phyloP scores from a whole-genome alignment of 352 stramenopile species.

The Plasmopara viticola region DNA sequence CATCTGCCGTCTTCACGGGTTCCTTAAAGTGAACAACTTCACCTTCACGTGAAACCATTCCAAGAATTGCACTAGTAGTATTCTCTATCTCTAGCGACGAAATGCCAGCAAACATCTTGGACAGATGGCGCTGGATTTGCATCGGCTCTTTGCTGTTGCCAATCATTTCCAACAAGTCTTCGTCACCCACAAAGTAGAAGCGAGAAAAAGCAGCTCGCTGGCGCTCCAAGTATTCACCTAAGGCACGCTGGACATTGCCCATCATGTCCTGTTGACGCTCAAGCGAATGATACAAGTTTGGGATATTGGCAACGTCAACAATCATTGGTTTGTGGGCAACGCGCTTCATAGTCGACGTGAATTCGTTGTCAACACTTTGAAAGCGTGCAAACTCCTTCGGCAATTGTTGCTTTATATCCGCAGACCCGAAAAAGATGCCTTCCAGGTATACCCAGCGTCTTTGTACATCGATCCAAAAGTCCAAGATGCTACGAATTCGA shows the following conservation, averaged over 20 bases:
- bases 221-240: constrained; percentile 99
- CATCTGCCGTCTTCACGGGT: constrained; percentile 87
- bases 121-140: constrained; percentile 95
- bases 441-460: constrained; percentile 99
- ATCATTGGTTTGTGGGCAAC: constrained; percentile 96
- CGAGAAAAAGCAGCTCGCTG: constrained; percentile 94
- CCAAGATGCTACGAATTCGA: constrained; percentile 94
- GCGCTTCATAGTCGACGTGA: constrained; percentile 97
- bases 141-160: constrained; percentile 97
- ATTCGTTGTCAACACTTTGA: constrained; percentile 98
- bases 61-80: constrained; percentile 65
- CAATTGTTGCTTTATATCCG: constrained; percentile 99
- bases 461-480: constrained; percentile 99
- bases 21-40: constrained; percentile 94
- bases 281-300: constrained; percentile 88
- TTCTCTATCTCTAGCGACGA: constrained; percentile 85
- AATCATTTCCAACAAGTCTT: constrained; percentile 99
- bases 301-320: constrained; percentile 90
- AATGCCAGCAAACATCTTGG: constrained; percentile 99
- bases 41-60: constrained; percentile 98
- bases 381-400: constrained; percentile 98
- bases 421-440: constrained; percentile 98
- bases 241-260: constrained; percentile 98
- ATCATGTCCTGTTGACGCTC: constrained; percentile 96
- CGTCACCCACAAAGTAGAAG: constrained; percentile 99